These are phyloP conservation scores for Calycina herbarum DNA, from an alignment of 2,329 filamentous ascomycete species.

Conservation along the genomic window DNA sequence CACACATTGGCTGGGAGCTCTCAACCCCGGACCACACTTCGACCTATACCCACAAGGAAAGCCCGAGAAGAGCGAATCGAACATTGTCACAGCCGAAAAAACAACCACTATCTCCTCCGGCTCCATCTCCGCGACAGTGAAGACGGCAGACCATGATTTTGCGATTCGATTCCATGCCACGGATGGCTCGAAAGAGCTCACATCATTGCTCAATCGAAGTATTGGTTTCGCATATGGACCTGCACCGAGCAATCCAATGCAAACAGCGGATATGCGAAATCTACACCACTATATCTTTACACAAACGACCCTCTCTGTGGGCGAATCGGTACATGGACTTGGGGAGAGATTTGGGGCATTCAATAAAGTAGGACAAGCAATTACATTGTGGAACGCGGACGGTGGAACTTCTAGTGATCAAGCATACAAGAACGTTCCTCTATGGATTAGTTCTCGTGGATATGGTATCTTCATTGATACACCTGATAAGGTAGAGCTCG, in stretches of 20 bases:
- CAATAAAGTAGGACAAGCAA: slow-evolving; percentile 71
- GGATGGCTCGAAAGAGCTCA: slow-evolving; percentile 51
- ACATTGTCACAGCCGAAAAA: slow-evolving; percentile 43
- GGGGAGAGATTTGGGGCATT: slow-evolving; percentile 76
- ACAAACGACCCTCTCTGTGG: slow-evolving; percentile 54
- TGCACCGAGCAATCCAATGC: slow-evolving; percentile 51
- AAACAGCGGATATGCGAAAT: slow-evolving; percentile 53
- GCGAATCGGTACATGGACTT: slow-evolving; percentile 71
- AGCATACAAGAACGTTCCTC: slow-evolving; percentile 71
- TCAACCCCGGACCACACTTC: slow-evolving; percentile 54
- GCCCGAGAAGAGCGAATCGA: slow-evolving; percentile 41
- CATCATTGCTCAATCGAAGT: slow-evolving; percentile 54
- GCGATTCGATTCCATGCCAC: slow-evolving; percentile 55
- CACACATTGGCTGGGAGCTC: slow-evolving; percentile 57
- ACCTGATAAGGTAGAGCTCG: slow-evolving; percentile 67
- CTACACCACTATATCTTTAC: slow-evolving; percentile 58
- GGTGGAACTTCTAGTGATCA: slow-evolving; percentile 68
- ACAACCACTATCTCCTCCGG: slow-evolving; percentile 54
- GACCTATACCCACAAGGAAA: slow-evolving; percentile 56
- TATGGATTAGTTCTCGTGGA: slow-evolving; percentile 69
- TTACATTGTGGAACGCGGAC: slow-evolving; percentile 65
- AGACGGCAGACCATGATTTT: slow-evolving; percentile 50
- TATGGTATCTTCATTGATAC: slow-evolving; percentile 78
- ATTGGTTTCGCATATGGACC: slow-evolving; percentile 59
- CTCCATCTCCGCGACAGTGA: slow-evolving; percentile 52